phyloP scores from a whole-genome alignment of 129 eudicot species.

The Oenanthe sinensis region DNA sequence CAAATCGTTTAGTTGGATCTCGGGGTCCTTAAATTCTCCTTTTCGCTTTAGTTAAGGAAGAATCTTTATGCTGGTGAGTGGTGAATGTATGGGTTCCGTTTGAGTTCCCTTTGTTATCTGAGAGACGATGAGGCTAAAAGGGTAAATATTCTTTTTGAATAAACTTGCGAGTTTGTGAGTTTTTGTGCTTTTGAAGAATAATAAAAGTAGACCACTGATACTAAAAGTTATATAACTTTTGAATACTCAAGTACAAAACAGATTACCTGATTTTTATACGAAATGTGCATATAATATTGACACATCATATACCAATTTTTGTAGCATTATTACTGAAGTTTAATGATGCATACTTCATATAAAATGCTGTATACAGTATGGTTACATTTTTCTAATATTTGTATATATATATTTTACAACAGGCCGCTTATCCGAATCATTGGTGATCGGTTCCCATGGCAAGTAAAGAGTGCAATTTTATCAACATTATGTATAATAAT shows the following conservation, averaged over 20 bases:
- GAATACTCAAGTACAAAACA: no score
- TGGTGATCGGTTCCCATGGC: conserved; percentile 98
- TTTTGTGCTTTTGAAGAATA: not conserved
- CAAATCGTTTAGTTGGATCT: not conserved
- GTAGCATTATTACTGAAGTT: no score
- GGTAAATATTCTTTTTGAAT: no score
- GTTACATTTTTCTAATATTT: not conserved
- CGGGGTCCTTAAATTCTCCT: not conserved
- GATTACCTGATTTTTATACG: no score
- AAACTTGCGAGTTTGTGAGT: not conserved
- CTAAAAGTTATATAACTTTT: not conserved
- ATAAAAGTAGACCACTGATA: not conserved
- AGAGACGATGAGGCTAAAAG: not conserved
- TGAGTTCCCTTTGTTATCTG: no score
- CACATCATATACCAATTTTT: no score
- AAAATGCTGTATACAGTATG: not conserved
- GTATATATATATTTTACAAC: conserved; percentile 2
- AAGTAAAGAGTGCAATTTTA: conserved; percentile 96
- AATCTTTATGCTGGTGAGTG: not conserved
- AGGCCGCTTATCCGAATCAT: conserved; percentile 95
- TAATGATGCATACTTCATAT: not conserved
- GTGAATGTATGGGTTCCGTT: not conserved
- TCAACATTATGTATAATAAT: conserved; percentile 89
- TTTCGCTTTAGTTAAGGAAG: no score
- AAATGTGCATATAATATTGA: no score